Evolutionary conservation across 2,329 filamentous ascomycete species (phyloP).

Genomic region (Hypomyces perniciosus): DNA sequence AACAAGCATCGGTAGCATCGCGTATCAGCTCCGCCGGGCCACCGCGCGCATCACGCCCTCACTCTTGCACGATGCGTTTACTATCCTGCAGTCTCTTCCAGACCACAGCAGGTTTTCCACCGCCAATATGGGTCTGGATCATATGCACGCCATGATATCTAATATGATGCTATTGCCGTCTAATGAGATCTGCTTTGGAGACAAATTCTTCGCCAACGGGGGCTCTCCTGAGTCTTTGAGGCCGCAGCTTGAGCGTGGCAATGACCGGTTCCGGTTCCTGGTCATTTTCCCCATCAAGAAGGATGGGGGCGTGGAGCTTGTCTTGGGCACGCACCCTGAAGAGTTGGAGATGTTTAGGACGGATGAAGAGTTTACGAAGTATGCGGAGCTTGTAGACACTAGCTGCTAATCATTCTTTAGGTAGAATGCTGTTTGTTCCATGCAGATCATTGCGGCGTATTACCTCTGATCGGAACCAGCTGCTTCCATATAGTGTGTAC

Average conservation of each 20-base stretch:
- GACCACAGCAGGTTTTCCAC: constrained; percentile 21
- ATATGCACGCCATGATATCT: constrained; percentile 24
- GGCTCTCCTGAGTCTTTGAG: constrained; percentile 24
- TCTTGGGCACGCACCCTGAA: constrained; percentile 23
- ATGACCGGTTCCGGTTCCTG: constrained; percentile 20
- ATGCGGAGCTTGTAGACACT: too few species aligned
- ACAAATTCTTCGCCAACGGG: constrained; percentile 20
- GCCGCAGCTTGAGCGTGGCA: constrained; percentile 22
- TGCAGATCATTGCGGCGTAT: too few species aligned
- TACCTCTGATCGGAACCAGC: too few species aligned
- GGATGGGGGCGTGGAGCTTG: constrained; percentile 24
- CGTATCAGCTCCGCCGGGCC: constrained; percentile 20
- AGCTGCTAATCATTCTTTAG: too few species aligned
- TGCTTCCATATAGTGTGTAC: too few species aligned
- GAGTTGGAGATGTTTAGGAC: constrained; percentile 22
- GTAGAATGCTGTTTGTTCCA: too few species aligned
- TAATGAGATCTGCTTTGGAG: constrained; percentile 24
- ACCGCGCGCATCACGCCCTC: constrained; percentile 20
- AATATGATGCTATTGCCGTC: constrained; percentile 26
- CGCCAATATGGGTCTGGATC: constrained; percentile 22
- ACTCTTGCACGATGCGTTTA: constrained; percentile 25
- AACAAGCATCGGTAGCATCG: constrained; percentile 22
- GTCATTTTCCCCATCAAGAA: constrained; percentile 24
- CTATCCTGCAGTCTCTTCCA: constrained; percentile 20
- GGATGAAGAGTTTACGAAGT: too few species aligned